Evolutionary conservation across 148 eudicot species (phyloP).

Genomic region (Amaranthus hypochondriacus): DNA sequence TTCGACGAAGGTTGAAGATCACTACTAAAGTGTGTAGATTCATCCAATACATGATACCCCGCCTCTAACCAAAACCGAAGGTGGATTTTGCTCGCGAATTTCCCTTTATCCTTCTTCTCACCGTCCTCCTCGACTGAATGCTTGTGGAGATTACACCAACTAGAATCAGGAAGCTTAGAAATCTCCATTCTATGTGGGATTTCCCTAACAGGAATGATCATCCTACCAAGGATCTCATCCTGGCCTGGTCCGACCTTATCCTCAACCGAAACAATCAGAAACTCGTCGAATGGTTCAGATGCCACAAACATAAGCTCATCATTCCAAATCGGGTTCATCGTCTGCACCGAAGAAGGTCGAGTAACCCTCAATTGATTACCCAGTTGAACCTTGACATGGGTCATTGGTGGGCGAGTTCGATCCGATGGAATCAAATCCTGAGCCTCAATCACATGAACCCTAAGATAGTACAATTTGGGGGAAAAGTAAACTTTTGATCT

Average conservation of each 20-base stretch:
- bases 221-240: slow-evolving; percentile 64
- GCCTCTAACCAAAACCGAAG: slow-evolving; percentile 65
- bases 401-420: slow-evolving; percentile 35
- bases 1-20: slow-evolving; percentile 88
- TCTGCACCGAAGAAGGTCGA: slow-evolving; percentile 34
- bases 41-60: slow-evolving; percentile 92
- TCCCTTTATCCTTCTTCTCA: slow-evolving; percentile 56
- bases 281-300: slow-evolving; percentile 89
- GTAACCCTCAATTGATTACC: slow-evolving; percentile 58
- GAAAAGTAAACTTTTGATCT: slow-evolving; percentile 87
- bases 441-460: slow-evolving; percentile 77
- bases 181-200: slow-evolving; percentile 62
- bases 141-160: slow-evolving; percentile 64
- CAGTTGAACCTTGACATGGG: slow-evolving; percentile 49
- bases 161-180: slow-evolving; percentile 52
- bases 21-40: slow-evolving; percentile 89
- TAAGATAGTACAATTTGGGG: slow-evolving; percentile 70
- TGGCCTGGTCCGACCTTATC: slow-evolving; percentile 63
- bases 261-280: slow-evolving; percentile 45
- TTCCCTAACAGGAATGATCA: slow-evolving; percentile 55
- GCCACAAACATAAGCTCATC: slow-evolving; percentile 91
- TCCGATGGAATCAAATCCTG: slow-evolving; percentile 77
- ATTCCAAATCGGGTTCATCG: slow-evolving; percentile 68
- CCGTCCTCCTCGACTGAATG: slow-evolving; percentile 52
- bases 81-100: slow-evolving; percentile 73